Conservation (phyloP, 2,329 filamentous ascomycete genomes). For the Bipolaris gigantea region DNA sequence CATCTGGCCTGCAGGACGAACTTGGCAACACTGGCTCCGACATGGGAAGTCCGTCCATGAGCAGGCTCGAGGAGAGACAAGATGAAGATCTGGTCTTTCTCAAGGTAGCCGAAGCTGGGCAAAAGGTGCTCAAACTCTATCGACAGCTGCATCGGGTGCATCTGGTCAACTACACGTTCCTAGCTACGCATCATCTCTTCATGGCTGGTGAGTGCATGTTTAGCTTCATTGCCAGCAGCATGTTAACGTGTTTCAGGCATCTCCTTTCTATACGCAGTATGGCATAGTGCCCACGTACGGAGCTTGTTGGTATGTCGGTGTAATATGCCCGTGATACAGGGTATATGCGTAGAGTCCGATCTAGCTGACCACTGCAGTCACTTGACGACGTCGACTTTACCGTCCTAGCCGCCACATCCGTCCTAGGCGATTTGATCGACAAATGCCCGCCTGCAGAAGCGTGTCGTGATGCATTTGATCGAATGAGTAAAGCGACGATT, state of each 20-base stretch:
- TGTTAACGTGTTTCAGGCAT: constrained; percentile 56
- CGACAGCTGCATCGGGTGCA: constrained; percentile 84
- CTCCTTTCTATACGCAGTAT: constrained; percentile 94
- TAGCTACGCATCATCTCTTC: constrained; percentile 94
- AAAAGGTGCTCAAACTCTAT: constrained; percentile 89
- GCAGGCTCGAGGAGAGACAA: constrained; percentile 67
- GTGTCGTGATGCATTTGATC: constrained; percentile 90
- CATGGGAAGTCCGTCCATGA: constrained; percentile 62
- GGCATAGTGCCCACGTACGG: constrained; percentile 89
- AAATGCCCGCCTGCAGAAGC: constrained; percentile 95
- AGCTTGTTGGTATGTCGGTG: constrained; percentile 71
- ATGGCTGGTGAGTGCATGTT: constrained; percentile 73
- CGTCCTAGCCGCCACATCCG: constrained; percentile 87
- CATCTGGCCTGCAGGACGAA: constrained; percentile 80
- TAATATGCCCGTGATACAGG: not conserved
- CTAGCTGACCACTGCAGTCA: constrained; percentile 51
- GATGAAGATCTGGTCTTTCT: constrained; percentile 91
- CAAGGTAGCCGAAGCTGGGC: constrained; percentile 92
- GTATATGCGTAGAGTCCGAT: not conserved
- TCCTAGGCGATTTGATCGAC: constrained; percentile 86
- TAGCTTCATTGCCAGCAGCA: constrained; percentile 8
- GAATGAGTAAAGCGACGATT: constrained; percentile 92
- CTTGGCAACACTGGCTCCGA: constrained; percentile 61
- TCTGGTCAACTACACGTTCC: constrained; percentile 92
- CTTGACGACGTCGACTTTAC: constrained; percentile 99